Evolutionary conservation across 1,284 basidiomycete species (phyloP).

Genomic region (Dichomitus squalens): DNA sequence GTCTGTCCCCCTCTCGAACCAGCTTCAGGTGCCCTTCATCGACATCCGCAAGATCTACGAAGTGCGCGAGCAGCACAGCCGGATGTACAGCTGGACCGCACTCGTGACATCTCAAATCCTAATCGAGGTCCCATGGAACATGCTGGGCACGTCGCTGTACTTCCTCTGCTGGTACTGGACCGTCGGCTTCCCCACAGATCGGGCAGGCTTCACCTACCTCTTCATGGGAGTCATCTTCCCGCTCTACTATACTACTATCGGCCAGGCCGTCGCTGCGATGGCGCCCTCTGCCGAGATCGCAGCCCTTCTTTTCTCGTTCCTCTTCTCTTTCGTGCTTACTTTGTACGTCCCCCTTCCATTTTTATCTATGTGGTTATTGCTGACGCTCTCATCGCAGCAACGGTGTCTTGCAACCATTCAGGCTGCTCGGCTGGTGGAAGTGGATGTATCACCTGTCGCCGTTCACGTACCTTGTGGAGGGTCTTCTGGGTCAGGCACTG

Average conservation of each 20-base stretch:
- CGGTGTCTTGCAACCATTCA: slow-evolving; percentile 67
- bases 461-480: slow-evolving; percentile 72
- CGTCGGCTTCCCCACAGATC: slow-evolving; percentile 53
- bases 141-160: slow-evolving; percentile 57
- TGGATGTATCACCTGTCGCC: slow-evolving; percentile 86
- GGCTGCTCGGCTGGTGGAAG: slow-evolving; percentile 74
- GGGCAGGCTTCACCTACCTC: slow-evolving; percentile 63
- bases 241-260: slow-evolving; percentile 53
- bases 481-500: slow-evolving; percentile 49
- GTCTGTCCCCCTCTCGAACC: slow-evolving; percentile 49
- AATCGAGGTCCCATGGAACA: slow-evolving; percentile 69
- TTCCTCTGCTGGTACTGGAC: slow-evolving; percentile 77
- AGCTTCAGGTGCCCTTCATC: slow-evolving; percentile 59
- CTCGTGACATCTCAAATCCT: slow-evolving; percentile 66
- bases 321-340: slow-evolving; percentile 63
- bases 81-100: slow-evolving; percentile 85
- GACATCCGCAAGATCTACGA: slow-evolving; percentile 61
- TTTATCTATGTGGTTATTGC: not conserved
- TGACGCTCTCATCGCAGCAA: slow-evolving; percentile 41
- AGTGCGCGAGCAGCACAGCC: slow-evolving; percentile 66
- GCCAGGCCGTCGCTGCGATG: slow-evolving; percentile 63
- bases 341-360: slow-evolving; percentile 50
- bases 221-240: slow-evolving; percentile 55
- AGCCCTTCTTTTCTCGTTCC: slow-evolving; percentile 62
- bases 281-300: slow-evolving; percentile 67